Base-by-base conservation (phyloP, 2,329 filamentous ascomycete species). In the Lasiodiplodia hormozganensis region DNA sequence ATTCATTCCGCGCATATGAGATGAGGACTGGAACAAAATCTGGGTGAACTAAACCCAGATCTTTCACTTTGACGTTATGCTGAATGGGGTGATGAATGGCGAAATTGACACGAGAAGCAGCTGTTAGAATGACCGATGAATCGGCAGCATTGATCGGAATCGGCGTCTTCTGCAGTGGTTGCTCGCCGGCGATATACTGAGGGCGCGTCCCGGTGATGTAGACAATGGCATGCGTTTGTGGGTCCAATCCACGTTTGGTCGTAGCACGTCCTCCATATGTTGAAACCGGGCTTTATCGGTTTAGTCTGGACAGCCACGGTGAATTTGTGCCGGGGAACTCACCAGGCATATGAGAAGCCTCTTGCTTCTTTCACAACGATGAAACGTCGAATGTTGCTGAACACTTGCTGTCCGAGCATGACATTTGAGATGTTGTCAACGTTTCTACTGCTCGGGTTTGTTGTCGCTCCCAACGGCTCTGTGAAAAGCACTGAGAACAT, bases 51-150 rank as follows among this genome's bases (percentile, higher is more conserved):
- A 68, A 70, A 0, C 82, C 82, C 6, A 83, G 71, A 0, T 81
- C 74, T 28, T 79, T 78, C 1, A 82, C 80, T 65, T 80, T 82
- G 53, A 82, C 73, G 64, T 84, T 83, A 66, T 82, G 78, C 67
- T 84, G 79, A 11, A 83, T 78, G 0, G 79, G 80, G 70, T 82
- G 79, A 1, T 79, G 70, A n/a, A 82, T 82, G 3, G 76, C 77
- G 49, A 82, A 82, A 10, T 82, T 79, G 4, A 84, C 68, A 2
- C 81, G 76, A 3, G 81, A 83, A 62, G 77, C 74, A 0, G n/a
- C 11, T 14, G 78, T 66, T 6, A 84, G 71, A 4, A 69, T 74
- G 23, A 76, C 68, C 2, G 70, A 65, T 0, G 65, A 18, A n/a
- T 70, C 70, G 0, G 70, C 68, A 0, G 76, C 76, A 2, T 70